Conservation (phyloP, 805 yeast species). For the Barnettozyma salicaria region DNA sequence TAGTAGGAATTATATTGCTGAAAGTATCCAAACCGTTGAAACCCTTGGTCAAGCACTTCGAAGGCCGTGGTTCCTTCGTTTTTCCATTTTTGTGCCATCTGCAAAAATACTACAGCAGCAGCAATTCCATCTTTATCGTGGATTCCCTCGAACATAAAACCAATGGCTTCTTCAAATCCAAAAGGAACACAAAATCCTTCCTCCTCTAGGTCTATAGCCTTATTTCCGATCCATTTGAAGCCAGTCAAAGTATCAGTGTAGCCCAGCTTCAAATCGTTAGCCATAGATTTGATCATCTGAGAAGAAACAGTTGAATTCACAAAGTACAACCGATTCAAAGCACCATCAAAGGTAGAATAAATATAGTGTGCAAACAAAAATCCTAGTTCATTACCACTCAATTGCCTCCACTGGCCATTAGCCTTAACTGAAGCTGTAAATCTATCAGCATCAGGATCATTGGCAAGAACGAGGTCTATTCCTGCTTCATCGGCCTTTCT, state of each 20-base stretch:
- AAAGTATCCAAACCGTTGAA: conserved; percentile 65
- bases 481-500: conserved; percentile 45
- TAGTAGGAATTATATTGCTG: conserved; percentile 88
- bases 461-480: conserved; percentile 64
- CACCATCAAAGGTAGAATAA: conserved; percentile 26
- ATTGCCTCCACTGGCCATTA: conserved; percentile 59
- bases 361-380: conserved; percentile 68
- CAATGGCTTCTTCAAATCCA: conserved; percentile 94
- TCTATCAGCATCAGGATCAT: conserved; percentile 96
- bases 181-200: conserved; percentile 72
- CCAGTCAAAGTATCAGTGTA: conserved; percentile 88
- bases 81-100: conserved; percentile 53
- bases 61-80: conserved; percentile 34
- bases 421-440: conserved; percentile 70
- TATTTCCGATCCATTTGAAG: conserved; percentile 95
- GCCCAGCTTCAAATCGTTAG: conserved; percentile 51
- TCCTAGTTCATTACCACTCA: conserved; percentile 91
- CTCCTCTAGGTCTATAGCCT: conserved; percentile 63
- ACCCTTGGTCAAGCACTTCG: conserved; percentile 53
- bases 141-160: conserved; percentile 79
- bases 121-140: conserved; percentile 93
- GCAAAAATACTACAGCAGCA: conserved; percentile 72
- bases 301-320: conserved; percentile 91
- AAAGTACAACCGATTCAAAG: conserved; percentile 41
- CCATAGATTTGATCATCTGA: conserved; percentile 68